A percentile compares a stretch with the other conserved stretches of the same genome.
Conservation (phyloP, 805 yeast species). For the Ogataea thermomethanolica region DNA sequence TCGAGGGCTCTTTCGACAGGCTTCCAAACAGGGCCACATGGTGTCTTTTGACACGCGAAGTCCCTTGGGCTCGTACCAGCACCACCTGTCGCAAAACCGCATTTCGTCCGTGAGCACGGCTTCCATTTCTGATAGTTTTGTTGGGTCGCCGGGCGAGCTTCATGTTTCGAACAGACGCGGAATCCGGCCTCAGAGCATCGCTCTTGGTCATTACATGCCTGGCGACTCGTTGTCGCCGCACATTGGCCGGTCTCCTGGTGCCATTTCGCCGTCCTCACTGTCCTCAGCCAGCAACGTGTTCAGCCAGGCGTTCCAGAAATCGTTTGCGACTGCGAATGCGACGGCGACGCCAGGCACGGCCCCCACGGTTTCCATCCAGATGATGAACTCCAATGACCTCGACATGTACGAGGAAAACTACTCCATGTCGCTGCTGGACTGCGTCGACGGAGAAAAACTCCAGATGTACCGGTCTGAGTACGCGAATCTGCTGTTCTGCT, state of each 20-base stretch:
- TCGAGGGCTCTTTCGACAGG: not conserved
- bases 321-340: slow-evolving; percentile 1
- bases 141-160: slow-evolving; percentile 30
- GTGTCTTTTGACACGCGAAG: slow-evolving; percentile 14
- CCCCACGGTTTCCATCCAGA: slow-evolving; percentile 41
- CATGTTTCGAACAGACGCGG: slow-evolving; percentile 29
- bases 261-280: slow-evolving; percentile 17
- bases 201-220: slow-evolving; percentile 3
- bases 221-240: slow-evolving; percentile 10
- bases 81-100: slow-evolving; percentile 11
- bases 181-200: slow-evolving; percentile 19
- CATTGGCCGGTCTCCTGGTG: slow-evolving; percentile 9
- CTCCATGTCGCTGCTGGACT: slow-evolving; percentile 38
- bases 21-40: slow-evolving; percentile 1
- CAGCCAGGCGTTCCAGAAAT: slow-evolving; percentile 25
- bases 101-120: slow-evolving; percentile 26
- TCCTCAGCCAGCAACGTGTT: slow-evolving; percentile 20
- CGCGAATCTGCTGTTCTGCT: slow-evolving; percentile 68
- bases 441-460: slow-evolving; percentile 37
- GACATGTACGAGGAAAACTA: slow-evolving; percentile 44
- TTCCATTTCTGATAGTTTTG: slow-evolving; percentile 24
- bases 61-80: slow-evolving; percentile 9
- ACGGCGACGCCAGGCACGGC: not conserved
- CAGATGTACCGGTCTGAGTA: slow-evolving; percentile 58
- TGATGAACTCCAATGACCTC: slow-evolving; percentile 42